Percentiles rank a stretch among this genome's conserved stretches.
Conservation (phyloP, 768 basidiomycete species). For the Auriscalpium orientale region DNA sequence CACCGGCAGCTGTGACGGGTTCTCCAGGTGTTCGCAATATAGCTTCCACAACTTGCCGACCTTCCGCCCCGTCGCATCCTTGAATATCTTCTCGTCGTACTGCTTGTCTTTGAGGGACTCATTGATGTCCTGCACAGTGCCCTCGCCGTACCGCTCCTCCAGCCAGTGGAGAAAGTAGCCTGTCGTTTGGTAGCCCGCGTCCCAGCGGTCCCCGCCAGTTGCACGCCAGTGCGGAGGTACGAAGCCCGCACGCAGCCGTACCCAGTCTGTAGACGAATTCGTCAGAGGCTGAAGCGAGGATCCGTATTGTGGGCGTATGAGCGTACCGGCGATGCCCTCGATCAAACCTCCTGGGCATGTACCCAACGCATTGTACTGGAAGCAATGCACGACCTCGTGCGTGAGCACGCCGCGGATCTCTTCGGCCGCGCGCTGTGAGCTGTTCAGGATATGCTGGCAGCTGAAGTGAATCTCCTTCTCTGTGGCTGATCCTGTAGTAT, state of each 20-base stretch:
- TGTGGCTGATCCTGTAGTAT: slow-evolving; percentile 46
- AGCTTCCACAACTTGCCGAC: slow-evolving; percentile 51
- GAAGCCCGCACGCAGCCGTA: slow-evolving; percentile 51
- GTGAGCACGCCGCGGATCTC: slow-evolving; percentile 67
- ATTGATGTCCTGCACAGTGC: slow-evolving; percentile 54
- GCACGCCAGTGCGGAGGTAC: slow-evolving; percentile 65
- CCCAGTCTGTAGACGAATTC: slow-evolving; percentile 44
- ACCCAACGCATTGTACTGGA: slow-evolving; percentile 55
- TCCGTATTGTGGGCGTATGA: neutral
- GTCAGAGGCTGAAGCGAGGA: neutral
- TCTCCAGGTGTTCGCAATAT: slow-evolving; percentile 39
- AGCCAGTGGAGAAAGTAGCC: slow-evolving; percentile 71
- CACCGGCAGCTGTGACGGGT: neutral
- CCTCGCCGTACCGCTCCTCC: slow-evolving; percentile 43
- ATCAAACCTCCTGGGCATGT: slow-evolving; percentile 64
- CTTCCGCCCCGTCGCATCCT: slow-evolving; percentile 40
- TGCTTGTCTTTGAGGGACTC: slow-evolving; percentile 37
- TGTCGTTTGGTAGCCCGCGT: slow-evolving; percentile 68
- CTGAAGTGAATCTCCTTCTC: slow-evolving; percentile 75
- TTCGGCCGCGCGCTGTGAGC: slow-evolving; percentile 34
- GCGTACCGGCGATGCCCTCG: slow-evolving; percentile 71
- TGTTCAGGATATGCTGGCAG: slow-evolving; percentile 50
- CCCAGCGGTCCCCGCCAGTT: slow-evolving; percentile 48
- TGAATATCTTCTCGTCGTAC: slow-evolving; percentile 48
- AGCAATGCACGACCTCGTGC: slow-evolving; percentile 78